These are phyloP conservation scores for Tribonema minus DNA, from an alignment of 108 stramenopile species.

Conservation along the genomic window DNA sequence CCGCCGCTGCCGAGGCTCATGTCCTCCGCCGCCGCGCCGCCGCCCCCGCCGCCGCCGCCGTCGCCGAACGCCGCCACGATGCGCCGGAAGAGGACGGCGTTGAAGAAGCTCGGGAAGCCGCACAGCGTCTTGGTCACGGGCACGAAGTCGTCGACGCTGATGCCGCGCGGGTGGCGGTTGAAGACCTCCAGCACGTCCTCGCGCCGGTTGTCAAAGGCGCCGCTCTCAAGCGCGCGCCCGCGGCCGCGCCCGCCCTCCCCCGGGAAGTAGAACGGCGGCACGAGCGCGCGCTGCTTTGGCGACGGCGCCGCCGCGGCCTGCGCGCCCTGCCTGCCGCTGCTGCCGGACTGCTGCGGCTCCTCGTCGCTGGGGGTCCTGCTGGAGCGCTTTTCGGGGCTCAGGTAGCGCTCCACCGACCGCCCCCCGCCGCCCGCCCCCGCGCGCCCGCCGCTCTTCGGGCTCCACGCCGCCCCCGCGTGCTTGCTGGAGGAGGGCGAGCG, in stretches of 20 bases:
- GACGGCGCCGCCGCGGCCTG: slow-evolving; percentile 25
- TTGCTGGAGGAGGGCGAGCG: slow-evolving; percentile 22
- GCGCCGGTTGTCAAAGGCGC: slow-evolving; percentile 28
- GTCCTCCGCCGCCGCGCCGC: background rate
- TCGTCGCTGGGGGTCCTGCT: slow-evolving; percentile 23
- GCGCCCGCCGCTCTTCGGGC: background rate
- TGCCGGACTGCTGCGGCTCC: slow-evolving; percentile 14
- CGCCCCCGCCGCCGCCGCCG: background rate
- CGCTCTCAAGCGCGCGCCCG: slow-evolving; percentile 33
- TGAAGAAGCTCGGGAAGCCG: slow-evolving; percentile 85
- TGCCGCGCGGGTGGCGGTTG: slow-evolving; percentile 1
- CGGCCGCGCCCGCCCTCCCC: slow-evolving; percentile 52
- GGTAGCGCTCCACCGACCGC: slow-evolving; percentile 25
- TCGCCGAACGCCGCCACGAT: slow-evolving; percentile 50
- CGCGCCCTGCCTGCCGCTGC: slow-evolving; percentile 8
- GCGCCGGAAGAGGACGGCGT: slow-evolving; percentile 73
- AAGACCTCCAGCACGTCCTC: slow-evolving; percentile 23
- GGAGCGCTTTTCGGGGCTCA: slow-evolving; percentile 32
- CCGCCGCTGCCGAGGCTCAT: background rate
- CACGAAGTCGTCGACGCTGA: slow-evolving; percentile 70
- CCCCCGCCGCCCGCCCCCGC: background rate
- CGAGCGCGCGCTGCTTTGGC: slow-evolving; percentile 25
- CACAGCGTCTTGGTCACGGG: slow-evolving; percentile 85
- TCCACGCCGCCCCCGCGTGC: slow-evolving; percentile 4
- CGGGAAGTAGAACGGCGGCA: slow-evolving; percentile 41